Percentiles rank a stretch among this genome's conserved stretches.
Evolutionary conservation across 192 early-diverging fungal genomes (phyloP).

Genomic region (Dissophora globulifera): DNA sequence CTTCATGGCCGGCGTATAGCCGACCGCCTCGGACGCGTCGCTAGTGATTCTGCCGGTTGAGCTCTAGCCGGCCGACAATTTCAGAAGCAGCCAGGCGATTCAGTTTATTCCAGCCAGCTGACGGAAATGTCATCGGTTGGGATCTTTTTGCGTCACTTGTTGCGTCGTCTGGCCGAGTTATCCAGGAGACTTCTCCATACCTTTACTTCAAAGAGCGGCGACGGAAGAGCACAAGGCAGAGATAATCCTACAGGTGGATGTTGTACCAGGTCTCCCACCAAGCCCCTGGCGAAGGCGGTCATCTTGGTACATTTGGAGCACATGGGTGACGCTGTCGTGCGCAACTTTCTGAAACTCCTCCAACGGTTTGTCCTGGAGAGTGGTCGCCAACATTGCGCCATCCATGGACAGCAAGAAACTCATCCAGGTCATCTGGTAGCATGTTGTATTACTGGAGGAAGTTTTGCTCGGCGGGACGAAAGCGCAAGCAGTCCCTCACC

Average conservation of each 20-base stretch:
- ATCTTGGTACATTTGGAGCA: slow-evolving; percentile 9
- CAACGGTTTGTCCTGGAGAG: slow-evolving; percentile 6
- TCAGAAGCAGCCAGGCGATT: no score
- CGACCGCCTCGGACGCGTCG: neutral
- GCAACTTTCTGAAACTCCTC: slow-evolving; percentile 17
- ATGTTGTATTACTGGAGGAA: slow-evolving; percentile 9
- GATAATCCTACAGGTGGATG: slow-evolving; percentile 7
- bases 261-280: slow-evolving; percentile 4
- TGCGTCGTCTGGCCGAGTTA: slow-evolving; percentile 1
- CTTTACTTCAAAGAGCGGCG: neutral
- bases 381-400: neutral
- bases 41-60: no score
- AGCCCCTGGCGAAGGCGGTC: neutral
- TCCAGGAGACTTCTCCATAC: slow-evolving; percentile 7
- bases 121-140: no score
- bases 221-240: neutral
- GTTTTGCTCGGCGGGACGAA: slow-evolving; percentile 13
- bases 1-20: slow-evolving; percentile 7
- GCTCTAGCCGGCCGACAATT: no score
- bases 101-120: no score
- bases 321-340: neutral
- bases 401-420: slow-evolving; percentile 3
- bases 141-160: no score
- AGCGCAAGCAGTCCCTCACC: slow-evolving; percentile 4
- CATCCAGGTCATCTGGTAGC: slow-evolving; percentile 13